Conservation (phyloP, 73 alveolate species). For the Paramecium caudatum region DNA sequence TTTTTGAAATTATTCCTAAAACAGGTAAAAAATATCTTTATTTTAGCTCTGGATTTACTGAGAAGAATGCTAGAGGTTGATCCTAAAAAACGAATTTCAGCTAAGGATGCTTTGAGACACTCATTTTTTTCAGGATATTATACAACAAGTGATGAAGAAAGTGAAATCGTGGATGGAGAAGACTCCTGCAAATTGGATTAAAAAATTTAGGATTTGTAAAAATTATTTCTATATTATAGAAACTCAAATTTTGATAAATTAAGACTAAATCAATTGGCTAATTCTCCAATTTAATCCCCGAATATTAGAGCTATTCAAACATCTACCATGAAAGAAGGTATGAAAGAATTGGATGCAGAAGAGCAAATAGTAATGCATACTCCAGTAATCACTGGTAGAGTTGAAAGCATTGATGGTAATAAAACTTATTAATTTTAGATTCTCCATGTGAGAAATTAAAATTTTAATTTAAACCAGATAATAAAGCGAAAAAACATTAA, state of each 20-base stretch:
- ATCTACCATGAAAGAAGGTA: neutral
- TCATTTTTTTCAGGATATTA: constrained; percentile 17
- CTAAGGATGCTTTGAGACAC: constrained; percentile 67
- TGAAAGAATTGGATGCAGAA: neutral
- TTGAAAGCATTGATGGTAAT: constrained; percentile 49
- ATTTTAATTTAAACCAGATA: neutral
- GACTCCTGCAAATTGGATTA: constrained; percentile 19
- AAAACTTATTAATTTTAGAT: neutral
- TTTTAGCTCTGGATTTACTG: constrained; percentile 60
- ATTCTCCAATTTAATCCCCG: constrained; percentile 62
- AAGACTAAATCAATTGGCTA: constrained; percentile 34
- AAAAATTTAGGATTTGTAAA: neutral
- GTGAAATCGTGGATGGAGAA: constrained; percentile 9
- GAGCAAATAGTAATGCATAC: constrained; percentile 61
- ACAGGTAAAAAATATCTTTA: neutral
- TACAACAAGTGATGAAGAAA: neutral
- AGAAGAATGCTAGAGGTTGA: constrained; percentile 74
- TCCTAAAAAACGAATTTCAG: constrained; percentile 64
- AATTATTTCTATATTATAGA: constrained; percentile 36
- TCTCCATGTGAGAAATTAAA: neutral
- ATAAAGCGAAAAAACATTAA: neutral
- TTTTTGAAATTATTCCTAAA: constrained; percentile 29
- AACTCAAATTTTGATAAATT: constrained; percentile 37
- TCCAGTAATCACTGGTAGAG: constrained; percentile 63
- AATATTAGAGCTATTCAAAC: constrained; percentile 60